phyloP scores from a whole-genome alignment of 139 green algal species.

The Volvox africanus region DNA sequence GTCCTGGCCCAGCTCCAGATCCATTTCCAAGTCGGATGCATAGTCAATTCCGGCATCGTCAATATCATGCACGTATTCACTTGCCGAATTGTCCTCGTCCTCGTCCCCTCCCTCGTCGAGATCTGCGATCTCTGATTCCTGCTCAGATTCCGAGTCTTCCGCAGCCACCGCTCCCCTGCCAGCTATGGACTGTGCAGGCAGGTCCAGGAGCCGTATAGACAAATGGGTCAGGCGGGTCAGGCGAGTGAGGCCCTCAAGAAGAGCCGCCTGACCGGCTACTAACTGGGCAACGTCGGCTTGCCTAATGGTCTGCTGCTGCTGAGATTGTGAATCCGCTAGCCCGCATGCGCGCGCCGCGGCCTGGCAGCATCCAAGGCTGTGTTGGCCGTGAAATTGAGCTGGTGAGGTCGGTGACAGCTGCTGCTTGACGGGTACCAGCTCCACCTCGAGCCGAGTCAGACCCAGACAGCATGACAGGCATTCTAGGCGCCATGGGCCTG shows the following conservation, averaged over 20 bases:
- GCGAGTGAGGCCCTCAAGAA: constrained; percentile 6
- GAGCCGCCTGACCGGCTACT: neutral
- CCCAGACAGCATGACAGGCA: neutral
- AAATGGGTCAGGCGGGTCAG: constrained; percentile 1
- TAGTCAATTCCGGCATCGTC: neutral
- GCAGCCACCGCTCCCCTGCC: neutral
- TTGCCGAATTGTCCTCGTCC: neutral
- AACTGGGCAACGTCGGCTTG: neutral
- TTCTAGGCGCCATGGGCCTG: neutral
- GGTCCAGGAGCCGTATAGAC: neutral
- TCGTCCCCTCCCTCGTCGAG: neutral
- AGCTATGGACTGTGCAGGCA: neutral
- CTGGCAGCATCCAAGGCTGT: no score
- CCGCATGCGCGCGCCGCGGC: no score
- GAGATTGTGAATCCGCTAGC: neutral
- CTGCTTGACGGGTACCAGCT: neutral
- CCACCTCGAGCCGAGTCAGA: neutral
- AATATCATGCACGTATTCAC: neutral
- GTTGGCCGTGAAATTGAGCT: neutral
- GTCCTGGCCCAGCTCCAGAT: neutral
- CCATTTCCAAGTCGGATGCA: constrained; percentile 10
- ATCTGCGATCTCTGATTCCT: neutral
- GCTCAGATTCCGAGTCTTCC: neutral
- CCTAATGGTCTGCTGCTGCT: neutral
- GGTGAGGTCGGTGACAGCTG: neutral